Percentiles rank a stretch among this genome's conserved stretches.
These are phyloP conservation scores for Rhizopogon vesiculosus DNA, from an alignment of 768 basidiomycete species.

Conservation along the genomic window DNA sequence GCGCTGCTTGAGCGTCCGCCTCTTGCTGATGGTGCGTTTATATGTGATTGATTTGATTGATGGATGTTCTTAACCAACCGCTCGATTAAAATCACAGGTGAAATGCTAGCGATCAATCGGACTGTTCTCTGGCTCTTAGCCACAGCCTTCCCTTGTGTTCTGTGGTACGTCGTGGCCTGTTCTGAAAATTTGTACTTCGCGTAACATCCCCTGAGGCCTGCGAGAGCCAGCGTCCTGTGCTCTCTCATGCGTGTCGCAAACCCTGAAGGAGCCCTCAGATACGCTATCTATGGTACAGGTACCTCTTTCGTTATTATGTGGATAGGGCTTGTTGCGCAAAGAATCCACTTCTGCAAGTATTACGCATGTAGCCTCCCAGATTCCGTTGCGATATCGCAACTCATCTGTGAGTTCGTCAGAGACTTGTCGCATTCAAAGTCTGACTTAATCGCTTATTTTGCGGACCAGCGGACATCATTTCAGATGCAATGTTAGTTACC, in stretches of 20 bases:
- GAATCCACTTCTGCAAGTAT: conserved; percentile 7
- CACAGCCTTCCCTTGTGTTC: conserved; percentile 12
- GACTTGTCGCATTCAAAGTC: background rate
- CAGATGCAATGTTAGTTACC: conserved; percentile 14
- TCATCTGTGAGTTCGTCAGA: conserved; percentile 15
- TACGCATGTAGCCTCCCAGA: background rate
- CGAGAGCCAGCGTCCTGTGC: conserved; percentile 19
- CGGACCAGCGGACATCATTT: conserved; percentile 13
- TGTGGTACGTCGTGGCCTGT: conserved; percentile 8
- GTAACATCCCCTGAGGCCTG: conserved; percentile 10
- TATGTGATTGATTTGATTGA: background rate
- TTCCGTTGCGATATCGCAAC: conserved; percentile 12
- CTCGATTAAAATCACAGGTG: background rate
- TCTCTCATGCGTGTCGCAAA: conserved; percentile 17
- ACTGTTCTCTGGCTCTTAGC: conserved; percentile 13
- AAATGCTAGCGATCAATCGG: background rate
- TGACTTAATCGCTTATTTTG: background rate
- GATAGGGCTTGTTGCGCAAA: conserved; percentile 14
- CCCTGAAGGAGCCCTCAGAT: conserved; percentile 5
- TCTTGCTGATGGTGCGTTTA: background rate
- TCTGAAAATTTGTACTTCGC: background rate
- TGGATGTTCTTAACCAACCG: background rate
- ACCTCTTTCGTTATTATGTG: conserved; percentile 19
- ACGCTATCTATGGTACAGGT: conserved; percentile 3
- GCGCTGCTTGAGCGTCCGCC: conserved; percentile 4